Evolutionary conservation across 2,329 filamentous ascomycete genomes (phyloP).

Genomic region (Gyromitra esculenta): DNA sequence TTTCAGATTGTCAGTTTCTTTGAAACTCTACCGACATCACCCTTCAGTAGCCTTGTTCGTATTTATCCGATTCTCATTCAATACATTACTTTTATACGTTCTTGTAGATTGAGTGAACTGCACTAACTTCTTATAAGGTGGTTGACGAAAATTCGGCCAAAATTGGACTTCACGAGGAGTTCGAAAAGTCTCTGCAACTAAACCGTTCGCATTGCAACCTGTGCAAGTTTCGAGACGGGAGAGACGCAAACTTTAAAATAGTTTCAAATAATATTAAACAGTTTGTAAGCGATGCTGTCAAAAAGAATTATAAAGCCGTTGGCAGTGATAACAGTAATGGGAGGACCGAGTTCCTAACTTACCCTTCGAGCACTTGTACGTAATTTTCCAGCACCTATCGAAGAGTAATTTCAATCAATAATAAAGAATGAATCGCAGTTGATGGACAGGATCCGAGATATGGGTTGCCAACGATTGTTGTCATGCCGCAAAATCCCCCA

Average conservation of each 20-base stretch:
- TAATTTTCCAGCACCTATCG: slow-evolving; percentile 2
- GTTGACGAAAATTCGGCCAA: slow-evolving; percentile 27
- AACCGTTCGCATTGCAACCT: slow-evolving; percentile 30
- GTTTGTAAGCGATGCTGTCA: slow-evolving; percentile 9
- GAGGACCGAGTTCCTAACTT: background rate
- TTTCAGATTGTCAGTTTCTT: slow-evolving; percentile 28
- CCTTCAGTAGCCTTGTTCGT: slow-evolving; percentile 15
- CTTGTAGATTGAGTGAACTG: too few relatives aligned
- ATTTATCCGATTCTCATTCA: background rate
- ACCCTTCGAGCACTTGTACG: background rate
- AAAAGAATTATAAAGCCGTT: background rate
- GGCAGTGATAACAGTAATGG: background rate
- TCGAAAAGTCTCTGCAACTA: slow-evolving; percentile 18
- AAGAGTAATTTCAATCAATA: background rate
- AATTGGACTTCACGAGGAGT: slow-evolving; percentile 32
- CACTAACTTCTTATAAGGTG: slow-evolving; percentile 6
- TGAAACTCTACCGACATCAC: slow-evolving; percentile 13
- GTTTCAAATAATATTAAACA: slow-evolving; percentile 11
- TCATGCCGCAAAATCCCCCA: background rate
- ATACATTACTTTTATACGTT: background rate
- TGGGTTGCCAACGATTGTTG: background rate
- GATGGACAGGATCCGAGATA: background rate
- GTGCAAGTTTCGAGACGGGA: slow-evolving; percentile 15
- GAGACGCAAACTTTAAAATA: background rate
- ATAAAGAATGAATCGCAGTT: background rate